Evolutionary conservation across 257 asterid species (phyloP).

Genomic region (Nicotiana sylvestris): DNA sequence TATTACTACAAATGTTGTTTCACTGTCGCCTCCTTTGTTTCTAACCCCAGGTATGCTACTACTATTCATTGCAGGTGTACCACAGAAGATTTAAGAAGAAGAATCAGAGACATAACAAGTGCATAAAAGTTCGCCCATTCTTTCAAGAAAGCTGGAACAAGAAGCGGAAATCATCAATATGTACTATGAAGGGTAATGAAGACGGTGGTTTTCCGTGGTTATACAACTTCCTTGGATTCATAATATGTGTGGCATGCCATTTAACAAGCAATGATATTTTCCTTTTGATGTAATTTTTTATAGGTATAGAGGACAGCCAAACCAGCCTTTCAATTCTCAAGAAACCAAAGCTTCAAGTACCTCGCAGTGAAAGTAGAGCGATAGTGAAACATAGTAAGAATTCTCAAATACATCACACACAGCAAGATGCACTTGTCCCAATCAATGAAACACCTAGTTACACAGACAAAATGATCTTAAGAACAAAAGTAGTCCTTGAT

Average conservation of each 20-base stretch:
- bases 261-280: background rate
- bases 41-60: background rate
- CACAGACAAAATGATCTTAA: background rate
- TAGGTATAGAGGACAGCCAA: background rate
- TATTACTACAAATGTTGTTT: background rate
- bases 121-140: background rate
- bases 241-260: background rate
- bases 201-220: background rate
- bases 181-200: background rate
- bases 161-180: background rate
- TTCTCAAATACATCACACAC: background rate
- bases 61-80: background rate
- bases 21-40: background rate
- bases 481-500: constrained; percentile 57
- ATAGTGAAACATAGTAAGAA: background rate
- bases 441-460: background rate
- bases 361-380: background rate
- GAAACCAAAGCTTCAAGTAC: background rate
- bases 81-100: background rate
- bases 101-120: background rate
- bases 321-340: background rate
- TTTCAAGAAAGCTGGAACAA: background rate
- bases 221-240: background rate
- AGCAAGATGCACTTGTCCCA: background rate
- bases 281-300: background rate